phyloP scores from a whole-genome alignment of 371 early-diverging fungal genomes.

The Mucor saturninus region DNA sequence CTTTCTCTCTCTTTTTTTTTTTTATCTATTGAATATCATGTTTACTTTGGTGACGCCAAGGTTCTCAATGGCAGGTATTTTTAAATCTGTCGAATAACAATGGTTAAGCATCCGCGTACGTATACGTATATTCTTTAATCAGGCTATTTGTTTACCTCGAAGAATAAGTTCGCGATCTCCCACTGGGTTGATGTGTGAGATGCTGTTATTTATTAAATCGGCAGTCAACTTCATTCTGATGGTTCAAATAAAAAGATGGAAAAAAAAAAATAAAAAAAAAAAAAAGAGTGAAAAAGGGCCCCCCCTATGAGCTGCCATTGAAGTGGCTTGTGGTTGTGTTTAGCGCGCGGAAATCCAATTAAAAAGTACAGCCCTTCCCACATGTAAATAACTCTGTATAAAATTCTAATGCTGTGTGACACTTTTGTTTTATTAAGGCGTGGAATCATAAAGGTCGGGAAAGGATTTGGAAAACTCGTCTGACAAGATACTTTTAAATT shows the following conservation, averaged over 20 bases:
- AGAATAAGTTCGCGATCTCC: slow-evolving; percentile 91
- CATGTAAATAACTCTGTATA: background rate
- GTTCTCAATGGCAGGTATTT: slow-evolving; percentile 92
- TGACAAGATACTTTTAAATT: slow-evolving; percentile 42
- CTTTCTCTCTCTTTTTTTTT: background rate
- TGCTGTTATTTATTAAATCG: slow-evolving; percentile 73
- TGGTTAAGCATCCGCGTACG: background rate
- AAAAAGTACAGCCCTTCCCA: background rate
- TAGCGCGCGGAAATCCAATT: background rate
- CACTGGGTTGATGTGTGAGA: slow-evolving; percentile 81
- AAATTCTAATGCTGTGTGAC: no score
- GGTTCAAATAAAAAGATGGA: background rate
- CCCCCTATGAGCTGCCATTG: background rate
- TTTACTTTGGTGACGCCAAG: slow-evolving; percentile 88
- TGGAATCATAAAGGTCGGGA: slow-evolving; percentile 47
- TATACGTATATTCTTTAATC: background rate
- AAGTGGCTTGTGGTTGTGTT: slow-evolving; percentile 3
- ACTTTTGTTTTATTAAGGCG: background rate
- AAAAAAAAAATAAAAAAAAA: slow-evolving; percentile 1
- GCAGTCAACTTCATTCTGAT: slow-evolving; percentile 78
- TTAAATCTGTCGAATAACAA: slow-evolving; percentile 60
- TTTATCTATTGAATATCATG: background rate
- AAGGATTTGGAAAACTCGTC: slow-evolving; percentile 52
- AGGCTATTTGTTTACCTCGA: slow-evolving; percentile 63
- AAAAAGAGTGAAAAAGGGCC: background rate